Conservation (phyloP, 2,329 filamentous ascomycete genomes). For the Passalora sequoiae region DNA sequence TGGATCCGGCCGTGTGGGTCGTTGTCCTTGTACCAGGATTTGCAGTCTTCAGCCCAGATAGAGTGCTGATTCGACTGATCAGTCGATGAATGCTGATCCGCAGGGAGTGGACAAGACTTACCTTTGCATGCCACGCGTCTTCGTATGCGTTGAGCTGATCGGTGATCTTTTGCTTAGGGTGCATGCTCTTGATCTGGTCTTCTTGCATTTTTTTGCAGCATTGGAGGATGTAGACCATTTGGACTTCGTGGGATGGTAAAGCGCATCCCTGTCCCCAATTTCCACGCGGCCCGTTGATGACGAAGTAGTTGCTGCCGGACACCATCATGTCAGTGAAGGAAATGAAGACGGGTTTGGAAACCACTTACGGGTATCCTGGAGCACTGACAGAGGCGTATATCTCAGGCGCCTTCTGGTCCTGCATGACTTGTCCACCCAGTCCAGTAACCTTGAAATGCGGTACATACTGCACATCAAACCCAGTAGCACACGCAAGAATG, state of each 20-base stretch:
- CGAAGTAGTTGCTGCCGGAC: conserved; percentile 27
- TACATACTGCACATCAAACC: conserved; percentile 34
- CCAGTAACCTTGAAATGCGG: conserved; percentile 35
- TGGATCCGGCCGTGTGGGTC: conserved; percentile 32
- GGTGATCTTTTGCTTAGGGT: conserved; percentile 22
- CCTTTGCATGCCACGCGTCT: conserved; percentile 24
- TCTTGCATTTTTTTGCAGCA: conserved; percentile 26
- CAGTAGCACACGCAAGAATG: conserved; percentile 42
- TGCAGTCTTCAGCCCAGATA: conserved; percentile 22
- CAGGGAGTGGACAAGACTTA: conserved; percentile 1
- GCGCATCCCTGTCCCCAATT: conserved; percentile 21
- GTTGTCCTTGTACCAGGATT: conserved; percentile 27
- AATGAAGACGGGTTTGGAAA: background rate
- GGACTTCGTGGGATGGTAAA: conserved; percentile 16
- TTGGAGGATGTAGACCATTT: conserved; percentile 22
- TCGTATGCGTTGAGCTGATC: conserved; percentile 24
- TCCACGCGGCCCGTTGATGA: conserved; percentile 23
- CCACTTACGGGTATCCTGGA: conserved; percentile 22
- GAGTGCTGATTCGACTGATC: conserved; percentile 8
- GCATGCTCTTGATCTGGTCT: conserved; percentile 26
- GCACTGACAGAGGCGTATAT: conserved; percentile 29
- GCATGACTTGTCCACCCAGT: conserved; percentile 33
- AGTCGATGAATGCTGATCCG: background rate
- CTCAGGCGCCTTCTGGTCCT: conserved; percentile 22
- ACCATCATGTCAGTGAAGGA: background rate